Percentiles rank a stretch among this genome's conserved stretches.
Evolutionary conservation across 345 rosid genomes (phyloP).

Genomic region (Xanthoceras sorbifolium): DNA sequence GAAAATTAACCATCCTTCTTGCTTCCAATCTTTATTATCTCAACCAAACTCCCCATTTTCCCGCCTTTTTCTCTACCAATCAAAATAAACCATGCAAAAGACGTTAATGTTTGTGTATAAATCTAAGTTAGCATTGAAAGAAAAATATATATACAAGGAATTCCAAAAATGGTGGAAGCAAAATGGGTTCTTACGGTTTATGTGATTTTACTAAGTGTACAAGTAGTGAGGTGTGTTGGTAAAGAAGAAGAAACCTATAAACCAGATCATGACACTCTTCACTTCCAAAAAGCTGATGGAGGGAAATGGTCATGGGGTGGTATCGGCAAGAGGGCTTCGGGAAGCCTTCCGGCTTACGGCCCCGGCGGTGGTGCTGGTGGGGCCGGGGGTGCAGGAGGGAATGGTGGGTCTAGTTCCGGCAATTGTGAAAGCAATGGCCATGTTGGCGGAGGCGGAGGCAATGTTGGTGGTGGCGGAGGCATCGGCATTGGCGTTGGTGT

Average conservation of each 20-base stretch:
- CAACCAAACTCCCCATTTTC: neutral
- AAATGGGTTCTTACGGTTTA: neutral
- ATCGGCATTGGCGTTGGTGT: neutral
- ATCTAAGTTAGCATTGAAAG: too few species aligned
- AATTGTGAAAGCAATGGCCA: too few species aligned
- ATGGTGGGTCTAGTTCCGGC: too few species aligned
- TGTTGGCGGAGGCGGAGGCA: too few species aligned
- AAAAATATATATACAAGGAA: too few species aligned
- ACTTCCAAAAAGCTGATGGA: neutral
- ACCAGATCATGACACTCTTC: neutral
- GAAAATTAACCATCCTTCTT: neutral
- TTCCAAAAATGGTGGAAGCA: neutral
- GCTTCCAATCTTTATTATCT: neutral
- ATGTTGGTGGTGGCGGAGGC: neutral
- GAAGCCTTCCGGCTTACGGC: neutral
- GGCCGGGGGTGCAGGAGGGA: too few species aligned
- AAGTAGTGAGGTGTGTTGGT: neutral
- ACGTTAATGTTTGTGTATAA: neutral
- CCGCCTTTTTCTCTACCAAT: neutral
- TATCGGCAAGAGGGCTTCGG: neutral
- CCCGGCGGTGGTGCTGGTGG: neutral
- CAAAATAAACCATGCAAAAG: neutral
- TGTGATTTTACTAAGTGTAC: neutral
- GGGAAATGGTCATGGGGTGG: constrained; percentile 14
- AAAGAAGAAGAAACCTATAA: neutral